Base-by-base conservation (phyloP, 1,139 yeast species). In the Yamadazyma atmosphaerica region DNA sequence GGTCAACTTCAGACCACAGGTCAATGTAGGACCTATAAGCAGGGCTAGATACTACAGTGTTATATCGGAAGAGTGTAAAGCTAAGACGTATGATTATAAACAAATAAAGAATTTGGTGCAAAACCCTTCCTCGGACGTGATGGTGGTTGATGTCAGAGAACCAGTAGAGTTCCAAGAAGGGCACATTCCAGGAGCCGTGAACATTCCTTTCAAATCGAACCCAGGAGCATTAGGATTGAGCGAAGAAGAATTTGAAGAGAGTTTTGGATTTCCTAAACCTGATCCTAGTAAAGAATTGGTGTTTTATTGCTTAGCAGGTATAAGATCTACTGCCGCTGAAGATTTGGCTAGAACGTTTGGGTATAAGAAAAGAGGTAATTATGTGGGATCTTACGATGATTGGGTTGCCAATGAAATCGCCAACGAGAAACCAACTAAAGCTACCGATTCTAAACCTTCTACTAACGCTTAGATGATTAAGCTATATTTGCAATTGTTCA, bases 251-350 rank as follows among this genome's bases (percentile, higher is more conserved):
- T 92, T 94, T 55, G 74, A 79, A 51, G 86, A 85, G 28, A 70
- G 78, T 38, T 89, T 90, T 65, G 92, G 95, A 12, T 83, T 89
- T 55, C 72, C 71, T n/a, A 92, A 92, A 65, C 98, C 98, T 3
- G 52, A 67, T 5, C 60, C 70, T 32, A 81, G 79, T 35, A 79
- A 85, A 56, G 88, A 87, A 51, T 72, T 92, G 58, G 78, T 92
- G 31, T 90, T 92, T 63, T 90, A 90, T 66, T 92, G 98, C 65
- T 79, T 86, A 41, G 96, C 87, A 4, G 98, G 98, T 39, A 86
- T 89, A 34, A 81, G 98, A 68, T 85, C 95, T 31, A 75, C 89
- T 34, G 88, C 89, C 42, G 94, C 97, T 32, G 96, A 89, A 56
- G 95, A 86, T 55, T 72, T 90, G 55, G 98, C 98, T 18, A 79